A percentile compares a stretch with the other conserved stretches of the same genome.
Conservation (phyloP, 306 rosid species). For the Elaeagnus macrophylla region DNA sequence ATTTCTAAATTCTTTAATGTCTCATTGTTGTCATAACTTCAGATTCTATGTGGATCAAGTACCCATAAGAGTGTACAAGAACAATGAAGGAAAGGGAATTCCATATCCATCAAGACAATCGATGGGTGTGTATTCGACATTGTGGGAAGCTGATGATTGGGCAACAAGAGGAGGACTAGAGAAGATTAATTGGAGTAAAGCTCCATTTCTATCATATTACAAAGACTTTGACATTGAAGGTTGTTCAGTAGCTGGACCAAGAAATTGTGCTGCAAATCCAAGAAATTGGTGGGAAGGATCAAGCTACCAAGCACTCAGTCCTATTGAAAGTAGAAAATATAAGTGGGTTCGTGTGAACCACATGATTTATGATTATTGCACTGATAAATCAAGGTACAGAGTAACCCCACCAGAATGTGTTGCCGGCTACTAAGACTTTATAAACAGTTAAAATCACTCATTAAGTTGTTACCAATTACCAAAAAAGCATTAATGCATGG, state of each 20-base stretch:
- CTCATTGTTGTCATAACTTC: constrained; percentile 3
- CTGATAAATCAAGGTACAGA: constrained; percentile 57
- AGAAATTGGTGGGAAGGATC: constrained; percentile 85
- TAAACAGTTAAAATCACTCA: no score
- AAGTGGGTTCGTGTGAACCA: constrained; percentile 89
- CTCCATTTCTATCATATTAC: constrained; percentile 75
- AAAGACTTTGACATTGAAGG: constrained; percentile 90
- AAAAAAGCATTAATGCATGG: not conserved
- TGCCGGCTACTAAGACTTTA: constrained; percentile 33
- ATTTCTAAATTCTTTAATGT: not conserved
- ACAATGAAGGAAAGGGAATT: constrained; percentile 60
- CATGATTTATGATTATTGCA: constrained; percentile 76
- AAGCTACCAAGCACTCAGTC: constrained; percentile 44
- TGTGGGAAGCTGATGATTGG: constrained; percentile 97
- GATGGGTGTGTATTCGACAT: constrained; percentile 75
- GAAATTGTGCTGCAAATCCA: constrained; percentile 46
- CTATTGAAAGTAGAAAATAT: constrained; percentile 44
- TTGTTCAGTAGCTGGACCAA: constrained; percentile 62
- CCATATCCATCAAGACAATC: constrained; percentile 69
- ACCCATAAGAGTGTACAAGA: constrained; percentile 86
- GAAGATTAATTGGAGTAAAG: constrained; percentile 86
- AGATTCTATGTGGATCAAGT: constrained; percentile 66
- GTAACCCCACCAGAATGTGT: constrained; percentile 66
- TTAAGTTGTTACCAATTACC: not conserved
- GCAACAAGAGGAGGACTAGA: constrained; percentile 97